Evolutionary conservation across 2,329 filamentous ascomycete species (phyloP), one percentile per base, ranked within the genome.

Genomic region (Fusarium sp.): DNA sequence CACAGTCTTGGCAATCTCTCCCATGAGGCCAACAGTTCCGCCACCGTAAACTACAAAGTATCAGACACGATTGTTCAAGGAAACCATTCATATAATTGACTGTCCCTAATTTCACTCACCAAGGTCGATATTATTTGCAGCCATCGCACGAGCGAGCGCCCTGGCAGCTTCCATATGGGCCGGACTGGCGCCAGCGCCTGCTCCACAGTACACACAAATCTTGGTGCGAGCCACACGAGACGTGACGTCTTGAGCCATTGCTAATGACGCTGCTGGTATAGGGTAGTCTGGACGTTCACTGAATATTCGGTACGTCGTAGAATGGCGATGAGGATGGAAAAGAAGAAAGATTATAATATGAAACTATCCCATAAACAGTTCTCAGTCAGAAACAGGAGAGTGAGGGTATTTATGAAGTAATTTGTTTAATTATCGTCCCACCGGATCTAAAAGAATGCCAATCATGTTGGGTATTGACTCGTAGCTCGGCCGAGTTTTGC

Each of bases 201-300:
- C 90, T 80, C 95, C 96, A 85, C 96, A 98, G 89, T 98, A 98
- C 75, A 98, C 96, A 82, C 94, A 97, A 81, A 98, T 92, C 73
- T 94, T 94, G 67, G 92, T 85, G 68, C 82, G 84, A 55, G 69
- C 80, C 80, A 61, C 74, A 65, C 42, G 69, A 61, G 69, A 75
- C 70, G 20, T 24, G 24, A 17, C n/a, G 64, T 79, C 81, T 44
- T 75, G 73, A 48, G 60, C 11, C 51, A 61, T 74, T 75, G 28
- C 78, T 75, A 31, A 66, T 74, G 74, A 74, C 80, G 77, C 79
- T 78, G 70, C 63, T 73, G 12, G 11, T 20, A 17, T 35, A 51
- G 31, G 31, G 31, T 51, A 51, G 12, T 15, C 9, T 0, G 4
- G 18, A 6, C 4, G 6, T 4, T 22, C 7, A 13, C 2, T 7